Percentiles rank a stretch among this genome's conserved stretches.
phyloP scores from a whole-genome alignment of 176 grass and related monocot genomes.

The Oryza coarctata region DNA sequence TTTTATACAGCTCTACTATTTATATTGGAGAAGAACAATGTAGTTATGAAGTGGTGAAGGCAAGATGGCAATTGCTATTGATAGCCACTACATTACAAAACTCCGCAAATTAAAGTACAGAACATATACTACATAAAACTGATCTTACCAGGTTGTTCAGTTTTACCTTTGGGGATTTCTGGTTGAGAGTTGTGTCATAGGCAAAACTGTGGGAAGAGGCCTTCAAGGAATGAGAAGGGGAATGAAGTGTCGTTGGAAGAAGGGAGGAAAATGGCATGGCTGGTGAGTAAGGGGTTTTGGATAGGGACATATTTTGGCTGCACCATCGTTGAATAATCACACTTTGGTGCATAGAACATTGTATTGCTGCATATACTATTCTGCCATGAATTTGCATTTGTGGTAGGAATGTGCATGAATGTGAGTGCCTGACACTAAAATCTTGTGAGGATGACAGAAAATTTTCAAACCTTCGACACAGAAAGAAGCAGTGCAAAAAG shows the following conservation, averaged over 20 bases:
- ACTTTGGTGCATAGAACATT: not conserved
- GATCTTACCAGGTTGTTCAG: not conserved
- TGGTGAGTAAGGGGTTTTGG: not conserved
- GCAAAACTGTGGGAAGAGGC: constrained; percentile 5
- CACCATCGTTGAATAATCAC: not conserved
- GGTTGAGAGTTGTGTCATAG: not conserved
- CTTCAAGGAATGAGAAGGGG: not conserved
- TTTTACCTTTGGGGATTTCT: constrained; percentile 14
- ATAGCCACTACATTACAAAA: not conserved
- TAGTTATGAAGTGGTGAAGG: not conserved
- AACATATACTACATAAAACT: not conserved
- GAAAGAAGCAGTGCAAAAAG: not conserved
- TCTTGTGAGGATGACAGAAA: constrained; percentile 12
- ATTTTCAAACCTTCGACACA: not conserved
- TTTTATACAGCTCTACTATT: too few species aligned
- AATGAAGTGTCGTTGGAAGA: not conserved
- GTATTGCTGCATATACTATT: constrained; percentile 2
- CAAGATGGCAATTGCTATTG: not conserved
- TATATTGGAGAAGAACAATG: not conserved
- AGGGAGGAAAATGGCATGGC: not conserved
- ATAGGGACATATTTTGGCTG: not conserved
- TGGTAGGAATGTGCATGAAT: not conserved
- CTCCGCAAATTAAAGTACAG: not conserved
- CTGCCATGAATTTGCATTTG: not conserved
- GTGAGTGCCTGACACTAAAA: not conserved